A percentile compares a stretch with the other conserved stretches of the same genome.
phyloP scores from a whole-genome alignment of 2,329 filamentous ascomycete species.

The Ascomycota sp. region DNA sequence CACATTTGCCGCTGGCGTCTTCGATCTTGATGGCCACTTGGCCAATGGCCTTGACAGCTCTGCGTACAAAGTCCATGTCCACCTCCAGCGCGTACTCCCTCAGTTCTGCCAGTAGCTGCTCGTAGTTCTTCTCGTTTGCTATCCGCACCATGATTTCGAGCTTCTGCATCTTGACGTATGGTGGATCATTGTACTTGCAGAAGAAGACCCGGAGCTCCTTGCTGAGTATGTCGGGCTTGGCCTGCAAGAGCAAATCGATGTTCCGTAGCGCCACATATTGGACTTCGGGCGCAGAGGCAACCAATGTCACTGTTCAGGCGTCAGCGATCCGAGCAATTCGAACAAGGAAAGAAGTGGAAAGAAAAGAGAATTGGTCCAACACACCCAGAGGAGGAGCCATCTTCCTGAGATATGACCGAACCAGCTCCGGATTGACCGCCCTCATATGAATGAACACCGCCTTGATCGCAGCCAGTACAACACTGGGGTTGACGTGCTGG shows the following conservation, averaged over 20 bases:
- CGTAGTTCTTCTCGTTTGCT: constrained; percentile 84
- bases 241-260: constrained; percentile 79
- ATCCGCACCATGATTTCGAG: constrained; percentile 98
- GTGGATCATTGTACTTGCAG: constrained; percentile 99
- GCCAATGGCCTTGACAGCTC: constrained; percentile 90
- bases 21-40: constrained; percentile 99
- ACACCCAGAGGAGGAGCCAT: constrained; percentile 94
- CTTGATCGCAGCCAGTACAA: constrained; percentile 94
- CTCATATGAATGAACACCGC: constrained; percentile 95
- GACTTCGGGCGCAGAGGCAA: constrained; percentile 95
- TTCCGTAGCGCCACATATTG: constrained; percentile 91
- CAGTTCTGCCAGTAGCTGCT: constrained; percentile 81
- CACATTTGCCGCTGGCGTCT: constrained; percentile 74
- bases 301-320: constrained; percentile 83
- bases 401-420: constrained; percentile 82
- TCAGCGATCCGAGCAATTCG: no score
- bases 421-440: constrained; percentile 54
- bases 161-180: constrained; percentile 98
- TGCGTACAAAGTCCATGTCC: constrained; percentile 94
- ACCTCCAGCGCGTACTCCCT: constrained; percentile 97
- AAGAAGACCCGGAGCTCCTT: constrained; percentile 99
- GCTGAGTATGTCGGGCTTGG: constrained; percentile 75
- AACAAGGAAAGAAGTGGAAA: background rate
- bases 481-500: constrained; percentile 93
- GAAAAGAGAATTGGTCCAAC: constrained; percentile 14